Base-by-base conservation (phyloP, 495 filamentous ascomycete genomes). In the Schizothecium vesticola region DNA sequence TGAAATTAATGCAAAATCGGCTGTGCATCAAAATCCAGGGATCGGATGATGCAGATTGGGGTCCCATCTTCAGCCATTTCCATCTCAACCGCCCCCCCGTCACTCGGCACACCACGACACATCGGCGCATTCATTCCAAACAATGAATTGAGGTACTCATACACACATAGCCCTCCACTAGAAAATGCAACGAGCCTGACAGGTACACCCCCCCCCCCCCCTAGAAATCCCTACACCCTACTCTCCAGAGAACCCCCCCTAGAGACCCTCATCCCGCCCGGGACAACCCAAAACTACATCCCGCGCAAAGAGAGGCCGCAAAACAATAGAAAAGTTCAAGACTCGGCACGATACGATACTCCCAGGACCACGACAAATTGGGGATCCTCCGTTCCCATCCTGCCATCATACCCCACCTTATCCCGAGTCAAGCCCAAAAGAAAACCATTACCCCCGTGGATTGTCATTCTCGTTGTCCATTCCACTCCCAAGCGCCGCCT, bases 381-480 rank as follows among this genome's bases (percentile, higher is more conserved):
- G 33, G 22, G 25, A 33, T 59, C 56, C 8, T 21, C 22, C 51
- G 51, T 33, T 22, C 19, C 26, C 24, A 23, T 24, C 36, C 19
- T 55, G 12, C n/a, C 64, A 36, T 19, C 56, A 16, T 58, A 33
- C 23, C 63, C 57, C 55, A 8, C 51, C 28, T 7, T 29, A 51
- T 59, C 63, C n/a, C 29, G 31, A 22, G 26, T 31, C 26, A 61
- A 36, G 3, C 28, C 31, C 23, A 22, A 61, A 28, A 33, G 23
- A 63, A 67, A 62, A 24, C 36, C 66, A 31, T 62, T 13, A 26
- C 66, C 59, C 3, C 21, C 51, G 10, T 31, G n/a, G 36, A 56
- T 66, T 68, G 61, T 58, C 69, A 71, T 22, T 67, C 69, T 71
- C 33, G 22, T 70, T 62, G 31, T 65, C 61, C 61, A 67, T 43